A percentile compares a stretch with the other conserved stretches of the same genome.
Evolutionary conservation across 2,329 filamentous ascomycete genomes (phyloP).

Genomic region (Stachybotrys chlorohalonatus): DNA sequence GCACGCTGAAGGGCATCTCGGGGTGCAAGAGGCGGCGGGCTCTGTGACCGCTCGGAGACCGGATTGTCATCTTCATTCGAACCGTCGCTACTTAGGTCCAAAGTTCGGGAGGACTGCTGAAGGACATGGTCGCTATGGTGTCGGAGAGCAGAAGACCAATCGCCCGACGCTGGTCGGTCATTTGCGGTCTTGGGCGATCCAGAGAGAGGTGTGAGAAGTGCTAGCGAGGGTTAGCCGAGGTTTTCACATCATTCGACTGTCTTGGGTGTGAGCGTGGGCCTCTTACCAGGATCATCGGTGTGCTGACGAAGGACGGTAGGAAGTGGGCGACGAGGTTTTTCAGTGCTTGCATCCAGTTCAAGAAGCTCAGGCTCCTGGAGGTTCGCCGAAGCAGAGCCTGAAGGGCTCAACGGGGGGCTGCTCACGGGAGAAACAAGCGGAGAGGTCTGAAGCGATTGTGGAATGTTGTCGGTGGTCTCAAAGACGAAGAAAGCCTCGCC

Average conservation of each 20-base stretch:
- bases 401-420: constrained; percentile 58
- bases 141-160: constrained; percentile 39
- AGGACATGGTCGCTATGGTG: constrained; percentile 48
- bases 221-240: constrained; percentile 15
- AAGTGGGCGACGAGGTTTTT: constrained; percentile 32
- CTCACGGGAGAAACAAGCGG: constrained; percentile 83
- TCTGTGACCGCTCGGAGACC: constrained; percentile 55
- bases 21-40: constrained; percentile 63
- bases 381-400: constrained; percentile 5
- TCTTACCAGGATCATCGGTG: constrained; percentile 18
- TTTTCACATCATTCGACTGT: neutral
- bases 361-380: constrained; percentile 64
- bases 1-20: constrained; percentile 77
- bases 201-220: constrained; percentile 42
- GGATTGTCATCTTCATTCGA: constrained; percentile 25
- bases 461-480: constrained; percentile 84
- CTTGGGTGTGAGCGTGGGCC: neutral
- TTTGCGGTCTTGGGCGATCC: constrained; percentile 41
- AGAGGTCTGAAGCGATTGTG: constrained; percentile 89
- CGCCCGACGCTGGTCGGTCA: constrained; percentile 37
- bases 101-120: constrained; percentile 33
- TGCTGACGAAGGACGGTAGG: constrained; percentile 29
- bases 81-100: constrained; percentile 23
- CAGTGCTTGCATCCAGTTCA: constrained; percentile 45
- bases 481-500: constrained; percentile 99